Evolutionary conservation across 495 filamentous ascomycete genomes (phyloP).

Genomic region (Aspergillus nanangensis): DNA sequence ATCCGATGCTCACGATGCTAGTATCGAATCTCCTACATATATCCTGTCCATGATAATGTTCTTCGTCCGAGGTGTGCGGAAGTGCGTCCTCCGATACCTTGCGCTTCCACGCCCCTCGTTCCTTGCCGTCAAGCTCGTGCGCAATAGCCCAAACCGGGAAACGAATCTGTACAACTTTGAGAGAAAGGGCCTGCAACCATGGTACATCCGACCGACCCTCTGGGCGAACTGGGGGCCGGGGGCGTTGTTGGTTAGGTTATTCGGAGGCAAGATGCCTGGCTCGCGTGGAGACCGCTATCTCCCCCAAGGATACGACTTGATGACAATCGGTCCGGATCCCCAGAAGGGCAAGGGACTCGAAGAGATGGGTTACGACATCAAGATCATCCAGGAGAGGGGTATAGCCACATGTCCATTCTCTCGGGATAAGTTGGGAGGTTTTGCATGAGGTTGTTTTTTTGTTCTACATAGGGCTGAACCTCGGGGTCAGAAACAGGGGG

Average conservation of each 20-base stretch:
- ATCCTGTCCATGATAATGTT: slow-evolving; percentile 28
- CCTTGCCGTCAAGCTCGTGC: slow-evolving; percentile 17
- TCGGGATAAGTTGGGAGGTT: slow-evolving; percentile 9
- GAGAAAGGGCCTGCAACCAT: slow-evolving; percentile 34
- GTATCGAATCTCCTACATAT: slow-evolving; percentile 20
- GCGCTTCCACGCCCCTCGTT: slow-evolving; percentile 40
- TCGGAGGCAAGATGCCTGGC: slow-evolving; percentile 37
- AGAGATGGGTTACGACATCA: slow-evolving; percentile 26
- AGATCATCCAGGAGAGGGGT: slow-evolving; percentile 26
- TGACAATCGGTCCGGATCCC: slow-evolving; percentile 46
- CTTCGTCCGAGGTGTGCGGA: slow-evolving; percentile 27
- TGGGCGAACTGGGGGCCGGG: slow-evolving; percentile 44
- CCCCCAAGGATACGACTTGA: slow-evolving; percentile 47
- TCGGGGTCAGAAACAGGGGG: too few species aligned
- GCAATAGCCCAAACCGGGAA: slow-evolving; percentile 10
- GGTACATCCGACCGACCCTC: slow-evolving; percentile 47
- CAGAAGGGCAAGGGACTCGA: slow-evolving; percentile 46
- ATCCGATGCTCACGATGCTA: slow-evolving; percentile 3
- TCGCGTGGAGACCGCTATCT: slow-evolving; percentile 40
- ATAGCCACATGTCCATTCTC: slow-evolving; percentile 19
- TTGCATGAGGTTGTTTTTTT: neutral
- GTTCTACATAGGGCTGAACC: too few species aligned
- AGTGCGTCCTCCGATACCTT: slow-evolving; percentile 43
- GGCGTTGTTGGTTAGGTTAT: slow-evolving; percentile 39
- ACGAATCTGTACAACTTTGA: slow-evolving; percentile 14